Evolutionary conservation across 345 rosid genomes (phyloP).

Genomic region (Psidium guajava): DNA sequence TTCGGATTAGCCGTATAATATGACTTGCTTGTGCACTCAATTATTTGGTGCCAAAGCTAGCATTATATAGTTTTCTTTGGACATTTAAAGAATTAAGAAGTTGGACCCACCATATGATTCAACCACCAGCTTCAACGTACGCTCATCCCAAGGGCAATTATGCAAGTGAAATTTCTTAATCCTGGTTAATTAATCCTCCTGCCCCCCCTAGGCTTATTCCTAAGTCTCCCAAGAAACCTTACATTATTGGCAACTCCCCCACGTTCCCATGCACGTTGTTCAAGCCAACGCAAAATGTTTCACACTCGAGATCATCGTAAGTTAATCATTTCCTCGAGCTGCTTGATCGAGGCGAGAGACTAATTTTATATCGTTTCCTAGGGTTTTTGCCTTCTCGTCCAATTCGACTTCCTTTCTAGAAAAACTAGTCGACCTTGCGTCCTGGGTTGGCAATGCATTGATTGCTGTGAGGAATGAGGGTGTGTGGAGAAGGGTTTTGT

Average conservation of each 20-base stretch:
- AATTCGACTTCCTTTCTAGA: neutral
- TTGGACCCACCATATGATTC: neutral
- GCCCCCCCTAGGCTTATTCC: neutral
- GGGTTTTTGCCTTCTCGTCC: neutral
- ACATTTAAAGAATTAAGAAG: neutral
- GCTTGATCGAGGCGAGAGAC: neutral
- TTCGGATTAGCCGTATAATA: neutral
- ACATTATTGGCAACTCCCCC: slow-evolving; percentile 29
- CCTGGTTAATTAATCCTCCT: neutral
- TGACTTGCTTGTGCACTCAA: neutral
- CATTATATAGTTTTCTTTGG: neutral
- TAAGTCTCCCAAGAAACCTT: slow-evolving; percentile 15
- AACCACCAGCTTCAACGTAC: neutral
- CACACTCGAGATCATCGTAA: neutral
- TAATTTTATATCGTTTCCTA: neutral
- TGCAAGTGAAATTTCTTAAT: neutral
- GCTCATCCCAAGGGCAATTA: neutral
- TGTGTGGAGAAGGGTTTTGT: neutral
- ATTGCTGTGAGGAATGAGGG: neutral
- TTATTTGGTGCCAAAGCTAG: neutral
- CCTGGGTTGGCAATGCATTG: neutral
- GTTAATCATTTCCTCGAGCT: neutral
- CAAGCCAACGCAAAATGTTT: slow-evolving; percentile 14
- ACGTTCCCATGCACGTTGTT: slow-evolving; percentile 30
- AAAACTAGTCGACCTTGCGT: neutral